Base-by-base conservation (phyloP, 768 basidiomycete genomes). In the Sporobolomyces roseus region DNA sequence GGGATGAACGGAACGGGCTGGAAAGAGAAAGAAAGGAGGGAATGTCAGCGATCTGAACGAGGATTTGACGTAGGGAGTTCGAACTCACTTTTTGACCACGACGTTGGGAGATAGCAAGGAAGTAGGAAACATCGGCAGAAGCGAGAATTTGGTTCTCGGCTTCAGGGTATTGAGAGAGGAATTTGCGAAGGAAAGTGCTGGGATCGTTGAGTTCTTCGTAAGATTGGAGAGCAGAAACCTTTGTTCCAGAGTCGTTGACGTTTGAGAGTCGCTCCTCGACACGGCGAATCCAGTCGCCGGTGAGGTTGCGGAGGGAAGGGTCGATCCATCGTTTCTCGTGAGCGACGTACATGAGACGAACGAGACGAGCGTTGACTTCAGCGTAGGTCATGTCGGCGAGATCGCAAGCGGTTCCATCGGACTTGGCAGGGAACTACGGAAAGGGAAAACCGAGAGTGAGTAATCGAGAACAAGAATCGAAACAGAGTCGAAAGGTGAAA, bases 381-480 rank as follows among this genome's bases (percentile, higher is more conserved):
- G 97, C 93, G 79, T 99, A 99, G 17, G 94, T 98, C 96, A 99
- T 97, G 75, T 96, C 91, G 32, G 87, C 85, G 56, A 99, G 82
- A 78, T 94, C 91, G 63, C 86, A 85, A 43, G 89, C 90, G 25
- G 79, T 83, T 0, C 86, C 92, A 78, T 90, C 89, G 80, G 93
- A 93, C 87, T 96, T 98, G 85, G 87, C 88, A 23, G 90, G 91
- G 77, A 99, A 99, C 93, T 92, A 92, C 0, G 89, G 1, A 23
- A 36, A 25, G 53, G 19, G 52, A 43, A 23, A 2, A 16, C 16
- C 2, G 13, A 17, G 5, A 12, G 33, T 41, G 38, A 50, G 29
- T 8, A 30, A 29, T 21, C 12, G 33, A 45, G 13, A 46, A 46
- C 45, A 6, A 41, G 17, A 41, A 41, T 9, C 10, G 38, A 41